Conservation (phyloP, 2,329 filamentous ascomycete genomes). For the Trichoderma gracile region DNA sequence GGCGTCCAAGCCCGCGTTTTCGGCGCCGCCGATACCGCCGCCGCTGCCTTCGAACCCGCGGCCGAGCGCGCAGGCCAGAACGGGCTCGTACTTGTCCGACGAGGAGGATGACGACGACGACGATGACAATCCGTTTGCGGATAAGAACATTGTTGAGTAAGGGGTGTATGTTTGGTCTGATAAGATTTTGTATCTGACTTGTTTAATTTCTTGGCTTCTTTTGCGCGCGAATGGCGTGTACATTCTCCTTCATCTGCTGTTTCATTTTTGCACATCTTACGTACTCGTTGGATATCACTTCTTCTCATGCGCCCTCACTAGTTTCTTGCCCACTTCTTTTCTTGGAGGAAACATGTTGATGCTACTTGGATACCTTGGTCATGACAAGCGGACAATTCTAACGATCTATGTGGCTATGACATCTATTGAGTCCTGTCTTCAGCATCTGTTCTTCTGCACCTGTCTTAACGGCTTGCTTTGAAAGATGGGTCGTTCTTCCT, state of each 20-base stretch:
- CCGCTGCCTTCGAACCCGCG: conserved; percentile 36
- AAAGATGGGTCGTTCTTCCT: no score
- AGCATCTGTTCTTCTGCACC: no score
- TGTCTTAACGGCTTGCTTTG: no score
- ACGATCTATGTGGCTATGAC: no score
- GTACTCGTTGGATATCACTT: not conserved
- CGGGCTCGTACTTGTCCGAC: conserved; percentile 38
- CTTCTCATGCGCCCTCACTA: no score
- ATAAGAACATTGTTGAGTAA: conserved; percentile 66
- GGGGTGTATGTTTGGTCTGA: no score
- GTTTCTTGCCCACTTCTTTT: not conserved
- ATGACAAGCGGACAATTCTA: no score
- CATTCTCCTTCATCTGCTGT: not conserved
- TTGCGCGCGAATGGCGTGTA: not conserved
- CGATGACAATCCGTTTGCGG: conserved; percentile 87
- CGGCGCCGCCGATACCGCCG: conserved; percentile 37
- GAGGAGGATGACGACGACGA: conserved; percentile 71
- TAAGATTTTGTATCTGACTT: not conserved
- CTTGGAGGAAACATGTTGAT: no score
- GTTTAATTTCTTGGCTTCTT: not conserved
- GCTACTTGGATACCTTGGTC: no score
- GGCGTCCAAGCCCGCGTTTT: conserved; percentile 50
- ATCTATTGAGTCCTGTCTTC: no score
- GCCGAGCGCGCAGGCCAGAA: conserved; percentile 37
- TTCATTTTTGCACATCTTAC: not conserved